Evolutionary conservation across 129 eudicot genomes (phyloP).

Genomic region (Apium graveolens): DNA sequence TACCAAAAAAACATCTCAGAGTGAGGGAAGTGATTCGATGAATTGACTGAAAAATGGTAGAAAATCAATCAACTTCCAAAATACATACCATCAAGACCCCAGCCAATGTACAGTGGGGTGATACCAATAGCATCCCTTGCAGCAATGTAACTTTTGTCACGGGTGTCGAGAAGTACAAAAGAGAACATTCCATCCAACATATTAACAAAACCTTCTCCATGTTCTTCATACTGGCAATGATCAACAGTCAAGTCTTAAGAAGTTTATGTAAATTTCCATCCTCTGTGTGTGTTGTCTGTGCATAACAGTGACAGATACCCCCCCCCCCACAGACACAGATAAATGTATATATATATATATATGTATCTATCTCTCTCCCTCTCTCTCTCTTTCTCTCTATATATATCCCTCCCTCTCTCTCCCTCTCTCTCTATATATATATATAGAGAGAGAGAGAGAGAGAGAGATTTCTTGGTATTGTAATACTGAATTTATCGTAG

Average conservation of each 20-base stretch:
- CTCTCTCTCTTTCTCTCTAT: no score
- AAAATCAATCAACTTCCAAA: not conserved
- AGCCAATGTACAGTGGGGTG: conserved; percentile 93
- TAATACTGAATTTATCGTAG: not conserved
- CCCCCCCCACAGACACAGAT: no score
- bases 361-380: not conserved
- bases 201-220: conserved; percentile 89
- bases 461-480: not conserved
- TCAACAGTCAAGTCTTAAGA: conserved; percentile 7
- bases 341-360: not conserved
- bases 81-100: conserved; percentile 96
- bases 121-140: conserved; percentile 97
- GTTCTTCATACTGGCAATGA: conserved; percentile 70
- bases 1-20: not conserved
- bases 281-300: not conserved
- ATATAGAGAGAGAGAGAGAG: not conserved
- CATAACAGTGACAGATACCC: not conserved
- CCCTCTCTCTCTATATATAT: no score
- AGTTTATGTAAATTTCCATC: not conserved
- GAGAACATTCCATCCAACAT: conserved; percentile 99
- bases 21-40: not conserved
- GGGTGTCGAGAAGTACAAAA: conserved; percentile 91
- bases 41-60: not conserved
- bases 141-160: conserved; percentile 89
- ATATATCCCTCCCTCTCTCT: no score